Conservation (phyloP, 768 basidiomycete genomes). For the Pilatotrama ljubarskyi region DNA sequence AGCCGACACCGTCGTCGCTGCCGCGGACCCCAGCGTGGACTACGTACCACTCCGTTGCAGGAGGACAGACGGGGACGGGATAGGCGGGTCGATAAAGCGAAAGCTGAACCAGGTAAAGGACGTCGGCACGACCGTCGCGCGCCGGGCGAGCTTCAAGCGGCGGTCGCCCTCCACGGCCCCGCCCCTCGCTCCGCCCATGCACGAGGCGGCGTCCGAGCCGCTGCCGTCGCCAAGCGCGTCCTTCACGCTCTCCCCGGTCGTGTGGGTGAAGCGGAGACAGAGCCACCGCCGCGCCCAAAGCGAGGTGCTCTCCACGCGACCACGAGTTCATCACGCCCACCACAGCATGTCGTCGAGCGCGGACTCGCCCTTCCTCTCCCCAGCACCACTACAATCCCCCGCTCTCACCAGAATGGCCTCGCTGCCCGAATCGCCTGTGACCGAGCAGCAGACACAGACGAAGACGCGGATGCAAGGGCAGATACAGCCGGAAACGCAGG, state of each 20-base stretch:
- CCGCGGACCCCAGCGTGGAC: background rate
- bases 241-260: constrained; percentile 9
- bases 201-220: background rate
- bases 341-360: background rate
- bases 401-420: constrained; percentile 17
- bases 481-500: too few relatives aligned
- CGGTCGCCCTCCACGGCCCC: constrained; percentile 10
- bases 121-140: constrained; percentile 17
- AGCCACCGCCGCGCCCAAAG: constrained; percentile 25
- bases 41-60: constrained; percentile 7
- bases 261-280: constrained; percentile 17
- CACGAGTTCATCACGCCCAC: constrained; percentile 12
- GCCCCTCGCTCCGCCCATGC: background rate
- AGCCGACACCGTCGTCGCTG: constrained; percentile 6
- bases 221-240: background rate
- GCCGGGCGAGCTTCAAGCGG: constrained; percentile 21
- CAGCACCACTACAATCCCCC: background rate
- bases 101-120: constrained; percentile 23
- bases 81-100: constrained; percentile 23
- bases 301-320: constrained; percentile 21
- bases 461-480: too few relatives aligned
- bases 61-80: constrained; percentile 13
- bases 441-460: background rate
- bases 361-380: background rate
- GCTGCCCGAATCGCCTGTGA: constrained; percentile 6